Evolutionary conservation across 108 stramenopile species (phyloP).

Genomic region (Nannochloropsis gaditana): DNA sequence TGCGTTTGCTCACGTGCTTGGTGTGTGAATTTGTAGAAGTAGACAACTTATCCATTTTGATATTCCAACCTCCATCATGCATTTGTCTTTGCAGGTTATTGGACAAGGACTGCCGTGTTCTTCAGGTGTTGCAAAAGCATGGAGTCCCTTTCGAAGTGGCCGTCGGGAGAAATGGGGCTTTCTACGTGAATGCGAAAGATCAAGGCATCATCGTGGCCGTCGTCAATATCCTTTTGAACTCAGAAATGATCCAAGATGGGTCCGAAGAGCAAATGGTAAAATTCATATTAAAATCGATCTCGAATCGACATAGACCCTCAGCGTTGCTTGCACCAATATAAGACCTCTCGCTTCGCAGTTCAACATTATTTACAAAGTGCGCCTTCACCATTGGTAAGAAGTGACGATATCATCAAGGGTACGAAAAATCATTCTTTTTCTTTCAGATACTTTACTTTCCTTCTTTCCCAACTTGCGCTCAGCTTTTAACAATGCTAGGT

Average conservation of each 20-base stretch:
- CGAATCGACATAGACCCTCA: not conserved
- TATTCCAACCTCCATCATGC: no score
- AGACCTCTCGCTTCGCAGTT: no score
- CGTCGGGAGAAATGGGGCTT: constrained; percentile 44
- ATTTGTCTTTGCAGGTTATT: constrained; percentile 34
- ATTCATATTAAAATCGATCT: not conserved
- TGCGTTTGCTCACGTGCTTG: no score
- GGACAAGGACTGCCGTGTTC: constrained; percentile 43
- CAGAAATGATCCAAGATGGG: not conserved
- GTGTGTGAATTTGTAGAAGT: no score
- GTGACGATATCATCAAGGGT: no score
- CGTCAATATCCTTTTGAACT: not conserved
- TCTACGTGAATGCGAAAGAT: constrained; percentile 47
- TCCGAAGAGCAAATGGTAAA: not conserved
- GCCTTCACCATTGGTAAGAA: no score
- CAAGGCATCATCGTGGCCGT: not conserved
- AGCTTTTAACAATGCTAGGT: no score
- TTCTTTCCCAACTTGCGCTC: no score
- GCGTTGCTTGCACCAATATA: no score
- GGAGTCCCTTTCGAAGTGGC: constrained; percentile 45
- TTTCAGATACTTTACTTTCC: no score
- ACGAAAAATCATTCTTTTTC: no score
- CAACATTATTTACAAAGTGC: no score
- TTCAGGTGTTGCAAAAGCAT: constrained; percentile 31
- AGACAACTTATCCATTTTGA: not conserved